Evolutionary conservation across 2,329 filamentous ascomycete genomes (phyloP).

Genomic region (Plenodomus lindquistii): DNA sequence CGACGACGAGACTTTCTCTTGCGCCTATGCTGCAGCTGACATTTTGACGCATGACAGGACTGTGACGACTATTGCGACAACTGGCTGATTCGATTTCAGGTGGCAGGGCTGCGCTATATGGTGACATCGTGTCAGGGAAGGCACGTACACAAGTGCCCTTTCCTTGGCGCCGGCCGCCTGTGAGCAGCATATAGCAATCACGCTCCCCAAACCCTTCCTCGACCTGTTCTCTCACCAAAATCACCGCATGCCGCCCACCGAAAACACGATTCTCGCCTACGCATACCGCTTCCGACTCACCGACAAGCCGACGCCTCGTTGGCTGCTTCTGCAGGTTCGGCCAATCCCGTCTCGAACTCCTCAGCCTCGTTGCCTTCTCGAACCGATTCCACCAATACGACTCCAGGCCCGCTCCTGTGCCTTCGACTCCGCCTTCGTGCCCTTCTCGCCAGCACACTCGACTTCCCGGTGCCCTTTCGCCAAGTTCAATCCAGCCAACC

Average conservation of each 20-base stretch:
- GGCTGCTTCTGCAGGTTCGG: neutral
- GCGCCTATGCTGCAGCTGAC: no score
- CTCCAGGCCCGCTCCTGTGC: no score
- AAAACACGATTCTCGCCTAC: constrained; percentile 1
- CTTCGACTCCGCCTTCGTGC: no score
- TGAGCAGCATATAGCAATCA: constrained; percentile 1
- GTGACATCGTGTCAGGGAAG: neutral
- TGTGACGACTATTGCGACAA: no score
- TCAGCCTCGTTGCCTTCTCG: constrained; percentile 1
- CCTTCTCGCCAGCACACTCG: no score
- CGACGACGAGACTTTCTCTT: neutral
- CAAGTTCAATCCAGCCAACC: constrained; percentile 10
- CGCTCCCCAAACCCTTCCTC: constrained; percentile 1
- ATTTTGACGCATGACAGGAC: no score
- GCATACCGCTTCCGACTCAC: constrained; percentile 6
- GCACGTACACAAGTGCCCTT: neutral
- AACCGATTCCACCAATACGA: no score
- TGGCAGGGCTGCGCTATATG: no score
- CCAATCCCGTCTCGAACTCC: constrained; percentile 5
- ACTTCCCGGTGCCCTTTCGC: constrained; percentile 10
- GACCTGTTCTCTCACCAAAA: constrained; percentile 4
- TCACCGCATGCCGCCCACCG: neutral
- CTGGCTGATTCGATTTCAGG: no score
- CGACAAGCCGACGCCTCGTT: neutral
- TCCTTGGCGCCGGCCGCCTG: neutral